Evolutionary conservation across 2,329 filamentous ascomycete species (phyloP).

Genomic region (Xylariomycetidae sp.): DNA sequence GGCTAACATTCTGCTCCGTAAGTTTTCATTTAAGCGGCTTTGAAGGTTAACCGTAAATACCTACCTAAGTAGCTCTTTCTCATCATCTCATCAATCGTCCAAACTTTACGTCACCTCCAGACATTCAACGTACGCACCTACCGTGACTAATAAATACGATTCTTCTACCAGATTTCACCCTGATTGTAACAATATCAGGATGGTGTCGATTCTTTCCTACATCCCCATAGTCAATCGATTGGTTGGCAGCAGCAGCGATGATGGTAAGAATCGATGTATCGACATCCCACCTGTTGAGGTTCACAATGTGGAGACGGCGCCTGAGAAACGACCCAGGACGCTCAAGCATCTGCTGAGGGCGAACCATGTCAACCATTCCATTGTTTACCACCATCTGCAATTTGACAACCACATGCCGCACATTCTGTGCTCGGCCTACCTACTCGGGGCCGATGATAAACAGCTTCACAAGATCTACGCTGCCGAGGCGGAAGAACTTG

Average conservation of each 20-base stretch:
- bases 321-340: constrained; percentile 74
- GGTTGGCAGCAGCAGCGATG: constrained; percentile 24
- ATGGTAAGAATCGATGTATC: constrained; percentile 33
- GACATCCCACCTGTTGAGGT: constrained; percentile 64
- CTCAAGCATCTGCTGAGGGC: constrained; percentile 87
- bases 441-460: constrained; percentile 69
- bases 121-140: no score
- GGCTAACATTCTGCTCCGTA: no score
- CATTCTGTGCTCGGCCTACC: constrained; percentile 77
- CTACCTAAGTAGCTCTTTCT: no score
- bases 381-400: constrained; percentile 69
- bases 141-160: background rate
- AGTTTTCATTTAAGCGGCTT: no score
- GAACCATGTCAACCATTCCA: constrained; percentile 85
- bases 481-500: constrained; percentile 63
- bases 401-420: constrained; percentile 85
- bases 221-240: constrained; percentile 36
- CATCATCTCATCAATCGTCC: no score
- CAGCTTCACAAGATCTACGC: constrained; percentile 82
- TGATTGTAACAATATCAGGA: no score
- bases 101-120: no score
- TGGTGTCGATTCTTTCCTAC: constrained; percentile 38
- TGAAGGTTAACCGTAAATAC: background rate
- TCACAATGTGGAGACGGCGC: constrained; percentile 73
- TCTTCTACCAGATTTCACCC: no score